These are phyloP conservation scores for Alternaria viburni DNA, from an alignment of 2,329 filamentous ascomycete genomes.

Conservation along the genomic window DNA sequence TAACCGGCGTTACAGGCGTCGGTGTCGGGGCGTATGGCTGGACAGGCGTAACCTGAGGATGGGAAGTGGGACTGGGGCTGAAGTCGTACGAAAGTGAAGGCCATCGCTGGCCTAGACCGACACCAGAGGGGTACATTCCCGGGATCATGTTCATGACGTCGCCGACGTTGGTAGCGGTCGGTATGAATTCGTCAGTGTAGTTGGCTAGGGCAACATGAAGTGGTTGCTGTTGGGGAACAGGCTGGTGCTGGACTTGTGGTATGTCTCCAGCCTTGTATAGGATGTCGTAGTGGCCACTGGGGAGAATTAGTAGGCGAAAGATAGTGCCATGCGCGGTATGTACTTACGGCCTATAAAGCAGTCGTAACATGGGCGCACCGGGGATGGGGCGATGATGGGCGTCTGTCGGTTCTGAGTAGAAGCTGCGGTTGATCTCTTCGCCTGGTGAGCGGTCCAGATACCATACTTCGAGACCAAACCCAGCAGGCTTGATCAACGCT, in stretches of 20 bases:
- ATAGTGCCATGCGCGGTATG: not conserved
- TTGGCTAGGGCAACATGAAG: conserved; percentile 46
- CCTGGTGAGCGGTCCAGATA: conserved; percentile 89
- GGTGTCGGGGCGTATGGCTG: conserved; percentile 41
- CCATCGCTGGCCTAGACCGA: conserved; percentile 39
- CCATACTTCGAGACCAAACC: conserved; percentile 82
- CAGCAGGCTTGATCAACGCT: conserved; percentile 77
- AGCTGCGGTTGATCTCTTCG: conserved; percentile 71
- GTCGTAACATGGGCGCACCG: conserved; percentile 67
- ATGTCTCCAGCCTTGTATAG: conserved; percentile 74
- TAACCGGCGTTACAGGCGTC: conserved; percentile 36
- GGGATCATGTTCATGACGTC: conserved; percentile 52
- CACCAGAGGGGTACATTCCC: conserved; percentile 52
- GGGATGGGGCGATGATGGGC: conserved; percentile 52
- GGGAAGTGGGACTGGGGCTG: conserved; percentile 39
- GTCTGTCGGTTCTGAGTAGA: conserved; percentile 63
- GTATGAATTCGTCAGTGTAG: conserved; percentile 51
- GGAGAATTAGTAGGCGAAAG: conserved; percentile 14
- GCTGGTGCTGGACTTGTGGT: conserved; percentile 35
- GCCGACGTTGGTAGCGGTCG: conserved; percentile 40
- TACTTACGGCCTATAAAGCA: conserved; percentile 70
- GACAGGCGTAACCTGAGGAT: conserved; percentile 40
- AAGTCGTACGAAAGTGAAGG: conserved; percentile 46
- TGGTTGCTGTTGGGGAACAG: conserved; percentile 36
- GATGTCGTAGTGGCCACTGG: conserved; percentile 90